phyloP scores from a whole-genome alignment of 352 stramenopile species.

The Phytophthora meadii region DNA sequence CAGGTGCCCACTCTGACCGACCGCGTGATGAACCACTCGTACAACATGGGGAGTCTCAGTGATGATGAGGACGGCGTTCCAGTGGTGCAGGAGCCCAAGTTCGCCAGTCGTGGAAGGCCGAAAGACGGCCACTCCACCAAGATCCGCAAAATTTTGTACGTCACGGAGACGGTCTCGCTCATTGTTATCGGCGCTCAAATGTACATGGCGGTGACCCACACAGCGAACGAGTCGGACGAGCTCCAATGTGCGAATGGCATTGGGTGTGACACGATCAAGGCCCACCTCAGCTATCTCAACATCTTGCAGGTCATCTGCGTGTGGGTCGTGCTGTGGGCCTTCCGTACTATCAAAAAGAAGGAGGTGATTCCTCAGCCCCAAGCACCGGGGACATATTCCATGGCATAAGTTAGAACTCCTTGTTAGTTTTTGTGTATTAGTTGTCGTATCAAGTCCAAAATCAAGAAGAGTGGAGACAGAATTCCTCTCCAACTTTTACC shows the following conservation, averaged over 20 bases:
- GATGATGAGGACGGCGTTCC: slow-evolving; percentile 40
- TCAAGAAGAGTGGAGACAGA: slow-evolving; percentile 11
- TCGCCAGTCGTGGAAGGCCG: slow-evolving; percentile 18
- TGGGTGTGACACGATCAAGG: slow-evolving; percentile 49
- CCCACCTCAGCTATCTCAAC: slow-evolving; percentile 45
- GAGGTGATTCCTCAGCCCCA: slow-evolving; percentile 40
- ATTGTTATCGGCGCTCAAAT: slow-evolving; percentile 49
- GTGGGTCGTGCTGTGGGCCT: slow-evolving; percentile 49
- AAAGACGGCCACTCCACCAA: slow-evolving; percentile 36
- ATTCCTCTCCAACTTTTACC: not conserved
- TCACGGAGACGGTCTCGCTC: slow-evolving; percentile 36
- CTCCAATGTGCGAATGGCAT: slow-evolving; percentile 69
- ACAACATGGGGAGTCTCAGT: slow-evolving; percentile 36
- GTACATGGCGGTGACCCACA: slow-evolving; percentile 47
- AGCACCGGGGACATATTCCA: not conserved
- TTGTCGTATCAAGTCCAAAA: slow-evolving; percentile 14
- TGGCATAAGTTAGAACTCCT: slow-evolving; percentile 18
- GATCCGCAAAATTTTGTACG: slow-evolving; percentile 44
- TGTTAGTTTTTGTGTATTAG: slow-evolving; percentile 18
- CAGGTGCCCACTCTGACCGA: slow-evolving; percentile 33
- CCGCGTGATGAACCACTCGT: slow-evolving; percentile 39
- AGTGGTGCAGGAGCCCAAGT: slow-evolving; percentile 32
- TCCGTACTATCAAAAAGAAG: slow-evolving; percentile 52
- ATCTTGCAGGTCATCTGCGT: slow-evolving; percentile 45
- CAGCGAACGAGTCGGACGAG: slow-evolving; percentile 39